These are phyloP conservation scores for Teratosphaeria epicoccoides DNA, from an alignment of 2,329 filamentous ascomycete species.

Conservation along the genomic window DNA sequence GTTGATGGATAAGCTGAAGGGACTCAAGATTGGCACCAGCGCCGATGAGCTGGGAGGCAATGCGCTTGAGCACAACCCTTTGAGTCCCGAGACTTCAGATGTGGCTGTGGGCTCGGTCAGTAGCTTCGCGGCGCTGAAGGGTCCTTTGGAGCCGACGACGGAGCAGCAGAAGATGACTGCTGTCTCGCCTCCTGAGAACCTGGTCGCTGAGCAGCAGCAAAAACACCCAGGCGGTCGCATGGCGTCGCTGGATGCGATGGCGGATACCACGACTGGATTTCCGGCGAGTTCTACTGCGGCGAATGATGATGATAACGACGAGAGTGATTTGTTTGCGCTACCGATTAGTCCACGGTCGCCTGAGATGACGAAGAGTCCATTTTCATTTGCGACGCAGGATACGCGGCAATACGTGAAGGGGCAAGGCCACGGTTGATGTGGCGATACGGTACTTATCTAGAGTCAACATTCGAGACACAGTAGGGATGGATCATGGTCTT, in stretches of 20 bases:
- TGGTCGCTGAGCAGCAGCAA: slow-evolving; percentile 31
- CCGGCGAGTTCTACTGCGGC: neutral
- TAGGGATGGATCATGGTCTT: neutral
- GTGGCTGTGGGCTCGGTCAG: slow-evolving; percentile 52
- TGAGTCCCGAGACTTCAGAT: slow-evolving; percentile 54
- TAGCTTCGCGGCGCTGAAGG: slow-evolving; percentile 49
- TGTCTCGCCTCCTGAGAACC: slow-evolving; percentile 23
- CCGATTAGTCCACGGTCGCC: slow-evolving; percentile 79
- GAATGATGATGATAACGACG: slow-evolving; percentile 40
- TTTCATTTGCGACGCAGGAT: slow-evolving; percentile 46
- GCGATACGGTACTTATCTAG: too few species aligned
- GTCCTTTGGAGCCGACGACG: slow-evolving; percentile 24
- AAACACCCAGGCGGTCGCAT: slow-evolving; percentile 27
- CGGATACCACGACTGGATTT: slow-evolving; percentile 9
- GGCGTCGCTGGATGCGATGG: slow-evolving; percentile 35
- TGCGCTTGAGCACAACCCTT: slow-evolving; percentile 30
- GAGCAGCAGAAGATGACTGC: slow-evolving; percentile 24
- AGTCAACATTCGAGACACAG: neutral
- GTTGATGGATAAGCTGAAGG: slow-evolving; percentile 68
- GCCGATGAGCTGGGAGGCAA: slow-evolving; percentile 13
- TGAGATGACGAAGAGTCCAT: slow-evolving; percentile 71
- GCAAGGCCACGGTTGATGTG: neutral
- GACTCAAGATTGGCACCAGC: slow-evolving; percentile 66
- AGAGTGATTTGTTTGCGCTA: slow-evolving; percentile 78
- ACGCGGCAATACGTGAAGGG: slow-evolving; percentile 23